A percentile compares a stretch with the other conserved stretches of the same genome.
These are phyloP conservation scores for Neltuma alba DNA, from an alignment of 306 rosid species.

Conservation along the genomic window DNA sequence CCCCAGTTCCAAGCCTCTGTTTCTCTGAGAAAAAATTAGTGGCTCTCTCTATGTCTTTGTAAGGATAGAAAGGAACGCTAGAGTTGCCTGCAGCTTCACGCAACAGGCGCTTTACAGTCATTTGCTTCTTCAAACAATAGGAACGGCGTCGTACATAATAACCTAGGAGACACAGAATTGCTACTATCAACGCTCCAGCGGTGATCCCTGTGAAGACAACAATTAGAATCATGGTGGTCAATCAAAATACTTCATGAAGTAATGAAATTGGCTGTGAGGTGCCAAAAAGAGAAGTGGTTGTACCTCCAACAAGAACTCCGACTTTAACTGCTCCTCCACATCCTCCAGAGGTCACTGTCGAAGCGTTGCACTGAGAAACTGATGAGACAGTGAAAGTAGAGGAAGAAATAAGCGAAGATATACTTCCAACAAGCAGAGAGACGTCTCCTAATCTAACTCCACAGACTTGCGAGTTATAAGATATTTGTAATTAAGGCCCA, in stretches of 20 bases:
- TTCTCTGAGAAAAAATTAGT: constrained; percentile 77
- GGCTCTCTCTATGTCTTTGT: constrained; percentile 77
- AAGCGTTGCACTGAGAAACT: constrained; percentile 57
- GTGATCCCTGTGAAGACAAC: constrained; percentile 48
- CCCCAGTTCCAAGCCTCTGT: constrained; percentile 90
- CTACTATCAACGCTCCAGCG: constrained; percentile 64
- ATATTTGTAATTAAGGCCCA: background rate
- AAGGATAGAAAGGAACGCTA: constrained; percentile 74
- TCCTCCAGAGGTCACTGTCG: constrained; percentile 49
- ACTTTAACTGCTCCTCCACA: constrained; percentile 57
- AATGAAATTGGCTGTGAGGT: background rate
- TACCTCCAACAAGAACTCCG: constrained; percentile 68
- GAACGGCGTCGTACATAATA: constrained; percentile 67
- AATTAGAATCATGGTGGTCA: constrained; percentile 20
- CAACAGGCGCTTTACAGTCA: constrained; percentile 69
- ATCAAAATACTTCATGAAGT: background rate
- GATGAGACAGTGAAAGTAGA: constrained; percentile 26
- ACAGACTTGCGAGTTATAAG: background rate
- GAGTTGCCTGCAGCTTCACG: constrained; percentile 84
- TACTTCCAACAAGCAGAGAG: background rate
- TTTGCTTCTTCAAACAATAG: constrained; percentile 60
- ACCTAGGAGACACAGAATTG: constrained; percentile 50
- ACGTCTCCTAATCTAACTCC: background rate
- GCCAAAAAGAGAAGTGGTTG: constrained; percentile 11
- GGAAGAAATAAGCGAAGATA: background rate